A percentile compares a stretch with the other conserved stretches of the same genome.
phyloP scores from a whole-genome alignment of 345 rosid genomes.

The Murraya paniculata region DNA sequence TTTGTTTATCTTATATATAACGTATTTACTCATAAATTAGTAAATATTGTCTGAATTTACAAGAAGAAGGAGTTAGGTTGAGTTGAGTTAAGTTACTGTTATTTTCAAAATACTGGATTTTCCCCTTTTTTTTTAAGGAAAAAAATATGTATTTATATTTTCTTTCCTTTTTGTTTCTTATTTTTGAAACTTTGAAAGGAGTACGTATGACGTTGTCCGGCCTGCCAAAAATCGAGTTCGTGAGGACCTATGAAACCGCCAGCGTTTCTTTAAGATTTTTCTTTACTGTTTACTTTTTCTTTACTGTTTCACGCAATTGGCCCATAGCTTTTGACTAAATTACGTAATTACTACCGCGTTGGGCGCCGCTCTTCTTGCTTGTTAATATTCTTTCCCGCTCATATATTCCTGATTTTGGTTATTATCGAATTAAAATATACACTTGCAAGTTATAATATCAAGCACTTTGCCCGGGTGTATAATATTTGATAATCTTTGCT shows the following conservation, averaged over 20 bases:
- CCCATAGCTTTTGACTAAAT: constrained; percentile 26
- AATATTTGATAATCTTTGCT: too few species aligned
- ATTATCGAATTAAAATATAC: neutral
- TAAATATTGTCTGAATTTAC: constrained; percentile 21
- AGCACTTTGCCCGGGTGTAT: too few species aligned
- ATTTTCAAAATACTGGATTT: neutral
- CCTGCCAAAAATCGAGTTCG: constrained; percentile 22
- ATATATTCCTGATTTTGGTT: neutral
- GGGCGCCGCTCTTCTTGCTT: constrained; percentile 20
- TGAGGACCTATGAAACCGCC: constrained; percentile 32
- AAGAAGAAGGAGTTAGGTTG: constrained; percentile 5
- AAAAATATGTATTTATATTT: too few species aligned
- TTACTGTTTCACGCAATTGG: constrained; percentile 11
- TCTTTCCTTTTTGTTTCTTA: too few species aligned
- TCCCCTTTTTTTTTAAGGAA: neutral
- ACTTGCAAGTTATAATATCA: neutral
- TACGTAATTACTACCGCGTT: constrained; percentile 16
- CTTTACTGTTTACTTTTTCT: neutral
- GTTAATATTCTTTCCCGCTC: constrained; percentile 14
- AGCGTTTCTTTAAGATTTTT: neutral
- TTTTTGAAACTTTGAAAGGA: neutral
- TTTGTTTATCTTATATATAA: constrained; percentile 4
- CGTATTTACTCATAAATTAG: neutral
- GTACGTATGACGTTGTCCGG: constrained; percentile 18
- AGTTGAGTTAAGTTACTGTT: neutral